Evolutionary conservation across 176 grass and related monocot genomes (phyloP).

Genomic region (barley (Hordeum vulgare)): DNA sequence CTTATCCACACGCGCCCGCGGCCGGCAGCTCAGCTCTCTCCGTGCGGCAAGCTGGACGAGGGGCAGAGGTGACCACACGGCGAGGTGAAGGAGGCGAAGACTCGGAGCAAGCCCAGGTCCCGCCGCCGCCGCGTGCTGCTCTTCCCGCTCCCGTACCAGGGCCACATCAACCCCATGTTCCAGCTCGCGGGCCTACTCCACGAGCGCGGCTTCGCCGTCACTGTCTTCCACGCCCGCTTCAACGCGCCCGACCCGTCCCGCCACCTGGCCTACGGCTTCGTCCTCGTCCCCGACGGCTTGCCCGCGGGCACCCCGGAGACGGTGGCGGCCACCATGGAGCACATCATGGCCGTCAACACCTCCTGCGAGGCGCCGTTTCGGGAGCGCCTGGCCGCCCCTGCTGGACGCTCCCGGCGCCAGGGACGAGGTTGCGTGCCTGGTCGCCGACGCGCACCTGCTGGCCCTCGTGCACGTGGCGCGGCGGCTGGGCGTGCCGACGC

Average conservation of each 20-base stretch:
- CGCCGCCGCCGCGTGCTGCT: slow-evolving; percentile 16
- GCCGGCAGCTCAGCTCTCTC: no score
- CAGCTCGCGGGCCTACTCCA: slow-evolving; percentile 35
- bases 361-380: not conserved
- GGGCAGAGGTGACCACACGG: no score
- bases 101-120: no score
- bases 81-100: no score
- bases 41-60: no score
- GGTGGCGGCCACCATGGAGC: not conserved
- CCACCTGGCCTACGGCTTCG: slow-evolving; percentile 22
- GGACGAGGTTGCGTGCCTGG: no score
- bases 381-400: not conserved
- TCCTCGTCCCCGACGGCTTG: slow-evolving; percentile 8
- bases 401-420: no score
- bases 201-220: slow-evolving; percentile 22
- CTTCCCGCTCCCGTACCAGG: slow-evolving; percentile 42
- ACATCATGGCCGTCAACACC: not conserved
- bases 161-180: slow-evolving; percentile 52
- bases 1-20: no score
- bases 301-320: not conserved
- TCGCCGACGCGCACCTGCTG: no score
- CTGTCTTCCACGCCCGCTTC: slow-evolving; percentile 31
- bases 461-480: no score
- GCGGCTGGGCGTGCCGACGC: no score
- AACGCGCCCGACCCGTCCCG: slow-evolving; percentile 20